phyloP scores from a whole-genome alignment of 441 rosid species.

The Erysimum pusillum region DNA sequence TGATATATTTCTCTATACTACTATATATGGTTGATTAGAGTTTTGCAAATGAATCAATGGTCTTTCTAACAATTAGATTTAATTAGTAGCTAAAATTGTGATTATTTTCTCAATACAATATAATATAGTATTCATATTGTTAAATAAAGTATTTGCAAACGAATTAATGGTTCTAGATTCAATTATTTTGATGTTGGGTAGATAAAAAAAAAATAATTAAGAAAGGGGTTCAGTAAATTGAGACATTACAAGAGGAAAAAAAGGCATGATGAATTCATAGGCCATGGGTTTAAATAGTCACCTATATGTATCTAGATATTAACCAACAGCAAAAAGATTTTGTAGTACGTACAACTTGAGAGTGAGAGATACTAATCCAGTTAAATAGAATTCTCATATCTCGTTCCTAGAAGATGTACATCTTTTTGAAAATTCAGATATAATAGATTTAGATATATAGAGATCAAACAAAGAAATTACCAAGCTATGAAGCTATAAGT shows the following conservation, averaged over 20 bases:
- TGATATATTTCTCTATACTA: background rate
- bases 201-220: background rate
- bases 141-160: background rate
- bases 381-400: constrained; percentile 6
- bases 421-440: constrained; percentile 8
- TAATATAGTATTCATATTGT: background rate
- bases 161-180: constrained; percentile 10
- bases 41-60: constrained; percentile 1
- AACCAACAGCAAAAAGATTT: constrained; percentile 26
- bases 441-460: background rate
- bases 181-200: constrained; percentile 2
- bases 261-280: constrained; percentile 16
- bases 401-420: constrained; percentile 1
- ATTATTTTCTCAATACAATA: constrained; percentile 1
- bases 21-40: background rate
- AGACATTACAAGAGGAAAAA: background rate
- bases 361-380: background rate
- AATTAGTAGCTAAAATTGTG: constrained; percentile 2
- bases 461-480: constrained; percentile 5
- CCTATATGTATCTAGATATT: constrained; percentile 19
- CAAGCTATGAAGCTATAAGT: background rate
- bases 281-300: constrained; percentile 39
- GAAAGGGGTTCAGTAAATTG: background rate
- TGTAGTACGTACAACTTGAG: constrained; percentile 25
- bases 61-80: background rate